Percentiles rank a stretch among this genome's conserved stretches.
phyloP scores from a whole-genome alignment of 192 early-diverging fungal genomes.

The Gaertneriomyces semiglobifer region DNA sequence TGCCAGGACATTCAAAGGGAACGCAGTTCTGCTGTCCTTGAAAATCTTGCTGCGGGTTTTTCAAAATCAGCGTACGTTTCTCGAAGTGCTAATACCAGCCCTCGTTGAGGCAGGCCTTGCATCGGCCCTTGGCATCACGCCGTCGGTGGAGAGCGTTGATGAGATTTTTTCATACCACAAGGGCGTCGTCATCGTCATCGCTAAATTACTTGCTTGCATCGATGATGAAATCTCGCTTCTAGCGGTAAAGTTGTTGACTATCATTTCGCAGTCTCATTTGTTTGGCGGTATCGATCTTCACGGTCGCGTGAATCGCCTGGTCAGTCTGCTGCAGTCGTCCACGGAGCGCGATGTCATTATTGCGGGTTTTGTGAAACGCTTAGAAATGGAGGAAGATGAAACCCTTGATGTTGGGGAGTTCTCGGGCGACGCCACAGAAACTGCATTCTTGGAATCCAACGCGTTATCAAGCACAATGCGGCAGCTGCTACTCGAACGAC shows the following conservation, averaged over 20 bases:
- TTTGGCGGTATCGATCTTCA: conserved; percentile 55
- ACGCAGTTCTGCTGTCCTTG: conserved; percentile 35
- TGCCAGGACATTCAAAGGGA: conserved; percentile 15
- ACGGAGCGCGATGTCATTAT: conserved; percentile 67
- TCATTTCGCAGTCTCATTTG: conserved; percentile 67
- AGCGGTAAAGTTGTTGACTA: conserved; percentile 64
- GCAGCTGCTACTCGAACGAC: no score
- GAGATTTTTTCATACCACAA: conserved; percentile 71
- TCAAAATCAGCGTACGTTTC: conserved; percentile 71
- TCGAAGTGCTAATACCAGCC: conserved; percentile 60
- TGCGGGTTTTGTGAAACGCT: conserved; percentile 70
- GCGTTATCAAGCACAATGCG: no score
- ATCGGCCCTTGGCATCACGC: conserved; percentile 39
- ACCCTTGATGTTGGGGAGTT: no score
- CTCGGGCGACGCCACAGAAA: no score
- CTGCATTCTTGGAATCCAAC: no score
- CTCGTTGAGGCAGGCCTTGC: conserved; percentile 43
- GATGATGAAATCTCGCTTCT: conserved; percentile 72
- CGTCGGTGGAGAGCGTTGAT: conserved; percentile 70
- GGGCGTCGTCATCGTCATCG: conserved; percentile 68
- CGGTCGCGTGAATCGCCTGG: conserved; percentile 64
- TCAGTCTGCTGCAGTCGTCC: conserved; percentile 63
- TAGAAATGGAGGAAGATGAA: conserved; percentile 65
- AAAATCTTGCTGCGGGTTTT: conserved; percentile 48
- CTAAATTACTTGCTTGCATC: conserved; percentile 60